A percentile compares a stretch with the other conserved stretches of the same genome.
These are phyloP conservation scores for Puccinellia tenuiflora DNA, from an alignment of 176 grass and related monocot genomes.

Conservation along the genomic window DNA sequence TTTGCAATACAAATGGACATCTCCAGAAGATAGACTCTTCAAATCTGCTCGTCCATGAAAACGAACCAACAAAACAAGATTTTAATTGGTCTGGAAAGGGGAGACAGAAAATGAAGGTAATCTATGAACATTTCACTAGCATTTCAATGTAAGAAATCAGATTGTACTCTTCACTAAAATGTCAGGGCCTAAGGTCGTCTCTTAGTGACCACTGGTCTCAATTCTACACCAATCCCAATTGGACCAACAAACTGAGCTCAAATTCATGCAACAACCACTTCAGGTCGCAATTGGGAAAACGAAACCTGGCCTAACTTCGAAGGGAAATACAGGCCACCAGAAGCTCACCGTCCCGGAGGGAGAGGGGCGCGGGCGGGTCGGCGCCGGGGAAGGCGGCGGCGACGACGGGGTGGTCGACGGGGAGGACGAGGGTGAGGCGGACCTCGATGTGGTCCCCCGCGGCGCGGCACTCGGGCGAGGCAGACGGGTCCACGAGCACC, in stretches of 20 bases:
- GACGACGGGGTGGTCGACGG: constrained; percentile 60
- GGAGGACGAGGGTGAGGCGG: constrained; percentile 53
- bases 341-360: constrained; percentile 11
- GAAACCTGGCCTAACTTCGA: not conserved
- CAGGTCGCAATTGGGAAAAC: not conserved
- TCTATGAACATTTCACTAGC: not conserved
- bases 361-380: constrained; percentile 13
- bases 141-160: not conserved
- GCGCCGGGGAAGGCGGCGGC: constrained; percentile 25
- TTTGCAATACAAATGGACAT: constrained; percentile 67
- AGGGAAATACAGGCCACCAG: not conserved
- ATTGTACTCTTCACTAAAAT: not conserved
- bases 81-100: not conserved
- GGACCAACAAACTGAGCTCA: not conserved
- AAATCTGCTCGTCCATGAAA: constrained; percentile 46
- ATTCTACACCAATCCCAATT: not conserved
- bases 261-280: not conserved
- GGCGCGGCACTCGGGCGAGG: constrained; percentile 30
- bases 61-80: not conserved
- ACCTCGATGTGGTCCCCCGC: constrained; percentile 52
- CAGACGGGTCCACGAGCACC: constrained; percentile 53
- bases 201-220: not conserved
- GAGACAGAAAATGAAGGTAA: not conserved
- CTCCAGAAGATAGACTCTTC: constrained; percentile 51
- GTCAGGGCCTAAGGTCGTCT: not conserved